A percentile compares a stretch with the other conserved stretches of the same genome.
Evolutionary conservation across 345 rosid genomes (phyloP).

Genomic region (Salix suchowensis): DNA sequence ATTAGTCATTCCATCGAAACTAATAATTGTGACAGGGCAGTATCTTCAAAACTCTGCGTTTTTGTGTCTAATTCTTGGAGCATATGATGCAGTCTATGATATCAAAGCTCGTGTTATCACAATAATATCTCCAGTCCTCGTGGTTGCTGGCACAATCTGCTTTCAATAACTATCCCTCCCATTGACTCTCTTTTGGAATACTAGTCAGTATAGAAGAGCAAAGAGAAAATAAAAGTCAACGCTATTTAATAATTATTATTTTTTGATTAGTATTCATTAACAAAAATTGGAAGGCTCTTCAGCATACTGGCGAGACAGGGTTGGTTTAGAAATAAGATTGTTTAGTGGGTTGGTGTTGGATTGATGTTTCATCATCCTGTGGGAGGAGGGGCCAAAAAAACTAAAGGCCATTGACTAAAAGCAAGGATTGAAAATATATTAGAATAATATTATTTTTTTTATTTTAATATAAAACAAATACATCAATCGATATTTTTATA

Average conservation of each 20-base stretch:
- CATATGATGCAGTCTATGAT: no score
- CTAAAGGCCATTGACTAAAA: slow-evolving; percentile 14
- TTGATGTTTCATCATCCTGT: background rate
- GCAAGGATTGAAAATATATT: background rate
- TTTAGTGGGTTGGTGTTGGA: background rate
- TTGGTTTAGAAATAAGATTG: background rate
- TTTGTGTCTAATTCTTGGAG: no score
- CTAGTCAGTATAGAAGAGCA: background rate
- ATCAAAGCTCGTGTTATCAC: no score
- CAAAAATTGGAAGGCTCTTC: background rate
- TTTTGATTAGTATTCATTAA: background rate
- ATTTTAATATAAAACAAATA: no score
- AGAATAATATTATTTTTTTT: no score
- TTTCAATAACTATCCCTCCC: no score
- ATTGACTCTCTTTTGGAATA: background rate
- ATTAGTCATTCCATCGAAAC: no score
- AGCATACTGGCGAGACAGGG: background rate
- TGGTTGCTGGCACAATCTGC: no score
- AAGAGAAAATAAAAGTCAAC: background rate
- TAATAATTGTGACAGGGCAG: no score
- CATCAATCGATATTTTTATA: no score
- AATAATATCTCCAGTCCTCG: no score
- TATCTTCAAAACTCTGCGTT: no score
- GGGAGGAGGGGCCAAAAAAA: background rate
- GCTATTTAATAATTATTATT: background rate